phyloP scores from a whole-genome alignment of 2,329 filamentous ascomycete species.

The Arthroderma sp. region DNA sequence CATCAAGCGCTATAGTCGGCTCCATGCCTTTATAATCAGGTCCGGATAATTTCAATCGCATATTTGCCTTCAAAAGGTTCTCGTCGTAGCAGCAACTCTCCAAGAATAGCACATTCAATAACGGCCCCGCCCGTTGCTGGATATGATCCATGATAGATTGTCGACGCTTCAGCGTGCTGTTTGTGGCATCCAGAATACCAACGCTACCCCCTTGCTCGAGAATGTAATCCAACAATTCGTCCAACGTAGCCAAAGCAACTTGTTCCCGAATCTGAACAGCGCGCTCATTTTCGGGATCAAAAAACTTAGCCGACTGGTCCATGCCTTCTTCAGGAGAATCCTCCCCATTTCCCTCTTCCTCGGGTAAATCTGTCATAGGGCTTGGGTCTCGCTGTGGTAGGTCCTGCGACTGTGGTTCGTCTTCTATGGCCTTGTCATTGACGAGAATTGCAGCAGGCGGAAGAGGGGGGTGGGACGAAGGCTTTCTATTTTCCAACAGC shows the following conservation, averaged over 20 bases:
- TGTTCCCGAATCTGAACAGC: slow-evolving; percentile 78
- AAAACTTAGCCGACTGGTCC: slow-evolving; percentile 87
- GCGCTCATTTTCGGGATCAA: slow-evolving; percentile 75
- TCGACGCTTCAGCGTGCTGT: slow-evolving; percentile 79
- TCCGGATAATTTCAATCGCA: slow-evolving; percentile 89
- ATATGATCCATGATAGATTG: slow-evolving; percentile 75
- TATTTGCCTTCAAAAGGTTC: slow-evolving; percentile 80
- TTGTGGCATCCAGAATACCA: slow-evolving; percentile 92
- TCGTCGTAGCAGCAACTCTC: slow-evolving; percentile 86
- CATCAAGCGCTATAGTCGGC: slow-evolving; percentile 65
- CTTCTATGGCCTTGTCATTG: slow-evolving; percentile 39
- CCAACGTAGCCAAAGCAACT: slow-evolving; percentile 79
- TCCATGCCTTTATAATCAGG: slow-evolving; percentile 95
- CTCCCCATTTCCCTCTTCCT: not conserved
- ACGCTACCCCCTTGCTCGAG: slow-evolving; percentile 71
- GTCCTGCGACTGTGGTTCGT: slow-evolving; percentile 4
- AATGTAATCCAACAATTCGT: slow-evolving; percentile 85
- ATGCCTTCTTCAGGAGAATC: slow-evolving; percentile 38
- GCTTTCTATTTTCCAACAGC: not conserved
- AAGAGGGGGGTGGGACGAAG: slow-evolving; percentile 16
- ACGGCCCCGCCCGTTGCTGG: slow-evolving; percentile 65
- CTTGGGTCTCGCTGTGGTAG: slow-evolving; percentile 6
- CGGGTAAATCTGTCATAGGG: slow-evolving; percentile 7
- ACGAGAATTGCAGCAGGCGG: slow-evolving; percentile 44
- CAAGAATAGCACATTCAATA: slow-evolving; percentile 82